Evolutionary conservation across 2,329 filamentous ascomycete species (phyloP).

Genomic region (Claviceps sp.): DNA sequence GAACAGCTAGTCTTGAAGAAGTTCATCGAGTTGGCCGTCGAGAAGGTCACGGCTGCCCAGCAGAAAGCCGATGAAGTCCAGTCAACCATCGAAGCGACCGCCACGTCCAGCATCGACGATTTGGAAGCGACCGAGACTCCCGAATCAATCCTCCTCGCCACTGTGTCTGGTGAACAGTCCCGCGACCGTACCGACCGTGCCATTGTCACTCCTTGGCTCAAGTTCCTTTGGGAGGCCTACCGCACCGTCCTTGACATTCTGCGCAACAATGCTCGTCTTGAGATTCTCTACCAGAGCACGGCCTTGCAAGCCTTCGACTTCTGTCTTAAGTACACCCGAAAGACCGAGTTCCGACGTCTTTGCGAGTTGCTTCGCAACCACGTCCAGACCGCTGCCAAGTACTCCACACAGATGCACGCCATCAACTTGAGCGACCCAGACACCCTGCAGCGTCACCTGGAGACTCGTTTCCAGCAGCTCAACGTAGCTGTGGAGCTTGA

Average conservation of each 20-base stretch:
- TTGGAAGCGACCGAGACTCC: constrained; percentile 94
- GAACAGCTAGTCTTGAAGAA: constrained; percentile 76
- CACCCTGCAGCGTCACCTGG: constrained; percentile 90
- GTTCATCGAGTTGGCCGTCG: constrained; percentile 93
- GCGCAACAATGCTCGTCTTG: constrained; percentile 95
- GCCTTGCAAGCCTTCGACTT: constrained; percentile 98
- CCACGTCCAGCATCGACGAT: constrained; percentile 70
- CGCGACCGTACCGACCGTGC: constrained; percentile 94
- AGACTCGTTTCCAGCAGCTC: constrained; percentile 96
- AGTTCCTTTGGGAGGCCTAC: constrained; percentile 99
- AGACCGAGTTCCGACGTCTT: constrained; percentile 97
- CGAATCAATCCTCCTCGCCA: constrained; percentile 94
- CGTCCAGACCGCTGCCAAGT: constrained; percentile 97
- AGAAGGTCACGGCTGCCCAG: constrained; percentile 93
- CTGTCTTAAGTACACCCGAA: constrained; percentile 93
- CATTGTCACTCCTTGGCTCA: constrained; percentile 97
- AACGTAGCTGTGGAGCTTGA: constrained; percentile 97
- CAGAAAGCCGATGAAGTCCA: constrained; percentile 93
- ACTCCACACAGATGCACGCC: constrained; percentile 96
- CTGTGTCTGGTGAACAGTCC: constrained; percentile 94
- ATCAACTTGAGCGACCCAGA: constrained; percentile 98
- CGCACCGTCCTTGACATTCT: constrained; percentile 96
- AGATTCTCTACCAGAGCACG: constrained; percentile 96
- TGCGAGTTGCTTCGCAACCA: constrained; percentile 98
- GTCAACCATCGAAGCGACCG: constrained; percentile 64